A percentile compares a stretch with the other conserved stretches of the same genome.
These are phyloP conservation scores for Forsythia suspensa DNA, from an alignment of 257 asterid species.

Conservation along the genomic window DNA sequence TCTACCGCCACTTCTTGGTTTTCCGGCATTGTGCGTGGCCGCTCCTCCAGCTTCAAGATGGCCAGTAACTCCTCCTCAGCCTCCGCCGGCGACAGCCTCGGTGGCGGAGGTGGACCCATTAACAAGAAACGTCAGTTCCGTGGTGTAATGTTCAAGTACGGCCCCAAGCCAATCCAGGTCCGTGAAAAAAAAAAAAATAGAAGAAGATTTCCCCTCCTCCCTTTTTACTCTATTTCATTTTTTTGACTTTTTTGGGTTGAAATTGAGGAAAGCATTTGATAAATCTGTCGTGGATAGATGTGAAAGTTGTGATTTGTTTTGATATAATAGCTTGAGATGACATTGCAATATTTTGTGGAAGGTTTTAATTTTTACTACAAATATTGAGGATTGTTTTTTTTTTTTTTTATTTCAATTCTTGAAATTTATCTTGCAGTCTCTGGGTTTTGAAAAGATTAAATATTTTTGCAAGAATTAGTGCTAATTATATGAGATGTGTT, in stretches of 20 bases:
- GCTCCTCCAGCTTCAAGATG: conserved; percentile 54
- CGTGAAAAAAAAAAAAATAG: no score
- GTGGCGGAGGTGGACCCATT: conserved; percentile 55
- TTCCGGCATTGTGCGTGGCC: conserved; percentile 84
- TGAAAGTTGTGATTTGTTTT: neutral
- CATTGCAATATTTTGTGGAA: neutral
- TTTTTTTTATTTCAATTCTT: neutral
- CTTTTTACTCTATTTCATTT: neutral
- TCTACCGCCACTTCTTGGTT: conserved; percentile 70
- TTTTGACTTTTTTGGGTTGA: neutral
- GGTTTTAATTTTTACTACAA: neutral
- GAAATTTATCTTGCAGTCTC: neutral
- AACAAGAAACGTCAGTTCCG: conserved; percentile 72
- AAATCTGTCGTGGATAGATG: neutral
- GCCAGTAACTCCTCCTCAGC: conserved; percentile 32
- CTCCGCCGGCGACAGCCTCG: conserved; percentile 34
- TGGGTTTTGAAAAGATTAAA: neutral
- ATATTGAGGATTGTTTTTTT: neutral
- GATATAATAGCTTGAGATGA: neutral
- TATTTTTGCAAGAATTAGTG: neutral
- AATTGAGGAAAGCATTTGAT: neutral
- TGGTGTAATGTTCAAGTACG: conserved; percentile 89
- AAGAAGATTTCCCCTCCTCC: no score
- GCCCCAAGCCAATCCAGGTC: conserved; percentile 80
- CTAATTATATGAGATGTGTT: neutral